Conservation (phyloP, 2,329 filamentous ascomycete species). For the Pseudopyricularia cyperi region DNA sequence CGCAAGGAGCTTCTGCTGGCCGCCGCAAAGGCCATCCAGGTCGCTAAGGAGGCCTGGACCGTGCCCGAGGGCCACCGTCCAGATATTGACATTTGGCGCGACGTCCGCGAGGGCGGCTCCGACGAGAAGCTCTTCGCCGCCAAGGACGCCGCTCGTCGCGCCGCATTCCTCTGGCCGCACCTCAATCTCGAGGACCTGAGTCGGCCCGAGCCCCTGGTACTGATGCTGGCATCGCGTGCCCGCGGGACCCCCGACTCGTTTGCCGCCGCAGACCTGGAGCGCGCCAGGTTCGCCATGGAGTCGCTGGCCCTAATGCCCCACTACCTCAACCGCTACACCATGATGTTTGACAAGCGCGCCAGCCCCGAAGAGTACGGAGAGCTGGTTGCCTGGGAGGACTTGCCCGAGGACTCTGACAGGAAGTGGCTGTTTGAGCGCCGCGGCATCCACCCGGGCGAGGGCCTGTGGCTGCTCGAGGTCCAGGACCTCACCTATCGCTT, state of each 20-base stretch:
- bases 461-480: slow-evolving; percentile 8
- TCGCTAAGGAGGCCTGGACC: not conserved
- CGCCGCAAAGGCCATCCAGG: not conserved
- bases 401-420: not conserved
- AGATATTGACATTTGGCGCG: slow-evolving; percentile 6
- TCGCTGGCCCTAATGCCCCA: slow-evolving; percentile 7
- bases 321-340: slow-evolving; percentile 16
- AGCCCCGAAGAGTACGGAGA: slow-evolving; percentile 20
- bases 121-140: slow-evolving; percentile 2
- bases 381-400: slow-evolving; percentile 6
- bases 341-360: slow-evolving; percentile 19
- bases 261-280: slow-evolving; percentile 6
- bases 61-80: slow-evolving; percentile 6
- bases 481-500: slow-evolving; percentile 7
- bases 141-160: slow-evolving; percentile 5
- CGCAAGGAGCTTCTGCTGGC: slow-evolving; percentile 3
- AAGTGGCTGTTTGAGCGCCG: slow-evolving; percentile 6
- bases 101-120: slow-evolving; percentile 3
- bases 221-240: slow-evolving; percentile 3
- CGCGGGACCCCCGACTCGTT: slow-evolving; percentile 4
- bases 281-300: slow-evolving; percentile 6
- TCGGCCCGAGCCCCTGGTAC: slow-evolving; percentile 4
- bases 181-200: slow-evolving; percentile 6
- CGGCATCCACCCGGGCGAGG: slow-evolving; percentile 8
- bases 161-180: slow-evolving; percentile 8